Conservation (phyloP, 805 yeast genomes). For the Tetrapisispora arboricola region DNA sequence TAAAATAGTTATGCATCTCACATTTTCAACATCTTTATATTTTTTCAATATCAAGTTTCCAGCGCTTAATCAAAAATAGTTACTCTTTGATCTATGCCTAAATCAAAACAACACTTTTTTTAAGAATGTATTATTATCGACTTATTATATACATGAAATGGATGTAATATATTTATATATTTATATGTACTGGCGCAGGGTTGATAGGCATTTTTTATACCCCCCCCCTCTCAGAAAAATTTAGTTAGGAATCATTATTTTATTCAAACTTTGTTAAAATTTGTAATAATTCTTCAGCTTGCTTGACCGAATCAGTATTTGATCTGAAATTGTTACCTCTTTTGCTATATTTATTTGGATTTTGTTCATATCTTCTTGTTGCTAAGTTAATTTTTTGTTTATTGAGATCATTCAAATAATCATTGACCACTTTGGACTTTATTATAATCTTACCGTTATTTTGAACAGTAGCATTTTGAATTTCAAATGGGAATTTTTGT, state of each 20-base stretch:
- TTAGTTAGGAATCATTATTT: no score
- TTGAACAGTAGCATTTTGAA: constrained; percentile 30
- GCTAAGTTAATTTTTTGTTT: neutral
- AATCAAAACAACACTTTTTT: no score
- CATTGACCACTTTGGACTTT: constrained; percentile 11
- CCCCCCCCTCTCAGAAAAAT: no score
- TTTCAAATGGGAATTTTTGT: constrained; percentile 34
- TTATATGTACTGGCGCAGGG: neutral
- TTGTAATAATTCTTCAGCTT: constrained; percentile 3
- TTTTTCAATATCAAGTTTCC: no score
- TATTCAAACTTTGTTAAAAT: constrained; percentile 1
- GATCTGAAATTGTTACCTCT: neutral
- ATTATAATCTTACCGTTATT: constrained; percentile 29
- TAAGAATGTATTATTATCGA: neutral
- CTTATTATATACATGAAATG: neutral
- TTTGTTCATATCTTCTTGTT: neutral
- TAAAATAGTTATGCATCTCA: no score
- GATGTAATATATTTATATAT: neutral
- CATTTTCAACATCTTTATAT: no score
- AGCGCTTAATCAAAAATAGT: no score
- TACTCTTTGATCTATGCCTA: no score
- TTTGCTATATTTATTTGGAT: neutral
- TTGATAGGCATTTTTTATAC: no score
- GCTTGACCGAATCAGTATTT: constrained; percentile 1
- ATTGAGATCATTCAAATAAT: neutral